Evolutionary conservation across 208 protist species (phyloP).

Genomic region (Trypanosoma cruzi): DNA sequence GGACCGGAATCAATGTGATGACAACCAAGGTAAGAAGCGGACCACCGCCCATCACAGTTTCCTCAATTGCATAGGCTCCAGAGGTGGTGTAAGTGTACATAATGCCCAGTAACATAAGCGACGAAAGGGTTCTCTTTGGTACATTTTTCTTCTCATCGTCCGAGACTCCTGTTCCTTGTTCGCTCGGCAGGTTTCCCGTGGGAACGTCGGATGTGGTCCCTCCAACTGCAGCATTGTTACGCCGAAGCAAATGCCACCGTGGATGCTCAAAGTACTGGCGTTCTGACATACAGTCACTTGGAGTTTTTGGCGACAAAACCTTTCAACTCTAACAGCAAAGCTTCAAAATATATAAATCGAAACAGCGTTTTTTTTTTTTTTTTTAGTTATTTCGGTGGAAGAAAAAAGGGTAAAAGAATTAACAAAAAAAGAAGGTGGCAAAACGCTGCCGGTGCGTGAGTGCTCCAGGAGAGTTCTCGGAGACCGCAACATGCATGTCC

Average conservation of each 20-base stretch:
- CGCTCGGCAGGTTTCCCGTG: background rate
- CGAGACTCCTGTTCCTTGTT: background rate
- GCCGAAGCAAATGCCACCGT: slow-evolving; percentile 43
- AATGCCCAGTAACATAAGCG: slow-evolving; percentile 67
- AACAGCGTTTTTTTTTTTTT: too few species aligned
- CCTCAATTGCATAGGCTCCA: slow-evolving; percentile 80
- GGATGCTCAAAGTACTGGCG: slow-evolving; percentile 78
- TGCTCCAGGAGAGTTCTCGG: too few species aligned
- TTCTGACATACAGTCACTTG: background rate
- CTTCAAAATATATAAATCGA: too few species aligned
- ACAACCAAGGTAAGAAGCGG: slow-evolving; percentile 62
- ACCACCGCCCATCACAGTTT: slow-evolving; percentile 82
- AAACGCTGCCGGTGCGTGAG: too few species aligned
- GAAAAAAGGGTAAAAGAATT: too few species aligned
- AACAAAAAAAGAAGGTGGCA: too few species aligned
- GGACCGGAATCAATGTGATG: slow-evolving; percentile 66
- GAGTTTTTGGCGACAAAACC: background rate
- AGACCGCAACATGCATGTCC: too few species aligned
- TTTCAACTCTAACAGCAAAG: too few species aligned
- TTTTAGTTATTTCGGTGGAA: too few species aligned
- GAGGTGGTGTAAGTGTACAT: slow-evolving; percentile 86
- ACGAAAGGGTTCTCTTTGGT: slow-evolving; percentile 37
- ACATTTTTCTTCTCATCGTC: slow-evolving; percentile 7
- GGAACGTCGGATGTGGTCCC: background rate
- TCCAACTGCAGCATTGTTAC: background rate